phyloP scores from a whole-genome alignment of 805 yeast species.

The Candida suzukii region DNA sequence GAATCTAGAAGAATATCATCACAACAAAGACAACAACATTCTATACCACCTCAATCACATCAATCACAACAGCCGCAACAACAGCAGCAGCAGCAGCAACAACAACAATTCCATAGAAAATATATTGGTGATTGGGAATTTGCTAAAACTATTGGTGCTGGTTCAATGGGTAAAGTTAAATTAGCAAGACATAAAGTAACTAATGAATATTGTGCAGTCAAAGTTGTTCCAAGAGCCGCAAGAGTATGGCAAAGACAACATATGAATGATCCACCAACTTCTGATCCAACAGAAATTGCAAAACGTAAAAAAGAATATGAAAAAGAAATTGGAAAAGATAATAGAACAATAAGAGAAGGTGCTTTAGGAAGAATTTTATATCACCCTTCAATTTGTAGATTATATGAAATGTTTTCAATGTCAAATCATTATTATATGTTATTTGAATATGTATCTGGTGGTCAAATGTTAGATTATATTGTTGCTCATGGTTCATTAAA shows the following conservation, averaged over 20 bases:
- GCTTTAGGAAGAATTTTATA: conserved; percentile 84
- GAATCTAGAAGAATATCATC: not conserved
- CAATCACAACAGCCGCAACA: not conserved
- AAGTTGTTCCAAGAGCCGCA: conserved; percentile 87
- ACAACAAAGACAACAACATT: conserved; percentile 6
- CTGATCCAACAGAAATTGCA: conserved; percentile 46
- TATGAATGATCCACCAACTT: conserved; percentile 60
- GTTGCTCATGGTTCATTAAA: conserved; percentile 93
- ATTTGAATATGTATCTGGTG: conserved; percentile 95
- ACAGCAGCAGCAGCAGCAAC: conserved; percentile 7
- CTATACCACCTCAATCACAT: conserved; percentile 7
- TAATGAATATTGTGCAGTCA: conserved; percentile 81
- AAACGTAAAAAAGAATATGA: conserved; percentile 65
- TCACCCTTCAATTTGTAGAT: conserved; percentile 87
- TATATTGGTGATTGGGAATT: conserved; percentile 97
- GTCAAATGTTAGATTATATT: conserved; percentile 94
- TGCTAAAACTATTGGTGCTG: conserved; percentile 92
- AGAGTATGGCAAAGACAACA: conserved; percentile 68
- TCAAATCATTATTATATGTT: conserved; percentile 95
- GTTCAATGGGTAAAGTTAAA: conserved; percentile 98
- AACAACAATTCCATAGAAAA: conserved; percentile 68
- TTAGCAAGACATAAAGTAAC: conserved; percentile 82
- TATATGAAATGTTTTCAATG: conserved; percentile 94
- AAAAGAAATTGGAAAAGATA: conserved; percentile 84
- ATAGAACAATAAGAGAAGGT: conserved; percentile 90